Base-by-base conservation (phyloP, 371 early-diverging fungal species). In the Dichotomocladium elegans region DNA sequence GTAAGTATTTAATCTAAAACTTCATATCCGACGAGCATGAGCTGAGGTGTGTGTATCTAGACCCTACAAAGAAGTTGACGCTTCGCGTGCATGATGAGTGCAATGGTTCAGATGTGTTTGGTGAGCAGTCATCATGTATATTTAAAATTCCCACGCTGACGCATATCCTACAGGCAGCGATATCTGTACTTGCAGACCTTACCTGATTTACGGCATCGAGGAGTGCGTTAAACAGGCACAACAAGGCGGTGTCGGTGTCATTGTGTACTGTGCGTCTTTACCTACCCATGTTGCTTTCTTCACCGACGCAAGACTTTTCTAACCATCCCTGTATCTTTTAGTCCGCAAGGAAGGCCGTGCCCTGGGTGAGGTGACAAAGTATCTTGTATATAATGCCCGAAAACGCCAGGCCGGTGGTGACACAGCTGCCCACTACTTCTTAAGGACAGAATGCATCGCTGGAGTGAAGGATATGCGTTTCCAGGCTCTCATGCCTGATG, bases 391-490 rank as follows among this genome's bases (percentile, higher is more conserved):
- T 68, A 96, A 96, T 64, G 94, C 96, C 2, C 83, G 95, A 61
- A 75, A 74, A 75, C 74, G 97, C 34, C 92, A 93, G 49, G 86
- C 81, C 33, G 94, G 91, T 27, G 95, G 96, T 31, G 97, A 96
- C 59, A 90, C 91, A 1, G 97, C 97, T 0, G 82, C 79, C 25
- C 86, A 85, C 34, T 95, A 96, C 79, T 96, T 96, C 64, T 69
- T 87, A 59, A 80, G 95, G 28, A 96, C 95, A 1, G 94, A 96
- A 64, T 87, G 87, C 61, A 87, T 96, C 61, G 97, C 97, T 11
- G 97, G 97, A 24, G 97, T 96, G 41, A 95, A 96, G 75, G 97
- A 96, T 61, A 92, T 94, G 92, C 80, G 97, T 14, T 96, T 95
- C 90, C 97, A 96, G 64, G 95, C 95, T 4, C 69, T 95, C 53